Base-by-base conservation (phyloP, 768 basidiomycete species). In the Serendipita vermifera region DNA sequence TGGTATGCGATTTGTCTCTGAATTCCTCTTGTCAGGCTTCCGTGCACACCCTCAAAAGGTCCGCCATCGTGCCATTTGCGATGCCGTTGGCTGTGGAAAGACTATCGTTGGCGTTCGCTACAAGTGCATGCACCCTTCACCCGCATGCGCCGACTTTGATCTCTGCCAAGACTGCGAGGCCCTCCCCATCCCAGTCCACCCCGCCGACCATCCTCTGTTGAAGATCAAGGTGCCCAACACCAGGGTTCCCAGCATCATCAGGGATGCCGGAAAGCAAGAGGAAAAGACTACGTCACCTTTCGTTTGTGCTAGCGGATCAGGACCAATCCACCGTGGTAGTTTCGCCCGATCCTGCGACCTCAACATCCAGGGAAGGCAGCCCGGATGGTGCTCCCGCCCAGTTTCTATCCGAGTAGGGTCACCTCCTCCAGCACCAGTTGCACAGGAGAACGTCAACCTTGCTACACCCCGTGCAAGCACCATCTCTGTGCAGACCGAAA, bases 111-210 rank as follows among this genome's bases (percentile, higher is more conserved):
- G 85, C 2, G 65, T 74, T 54, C 81, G 88, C 14, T 91, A 80
- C 69, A 91, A 90, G 83, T 93, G 90, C 69, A 81, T 87, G 78
- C 81, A 89, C 64, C 73, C 79, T 13, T 22, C 20, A 7, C n/a
- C n/a, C n/a, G 69, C 71, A 3, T 93, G 90, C 68, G 74, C 77
- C 0, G 85, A 91, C 66, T 90, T 81, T 61, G 90, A 93, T 63
- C 73, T 92, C 15, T 93, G 89, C 68, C 72, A 75, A 57, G 67
- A 67, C 54, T 93, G 90, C 68, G 89, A 91, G 69, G 81, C 87
- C 3, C 74, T 79, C 57, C 89, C 89, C 0, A 85, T 90, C 58
- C 69, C 80, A 3, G 72, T 85, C 11, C 89, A 93, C 65, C 85
- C 87, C 0, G 57, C 66, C 11, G 77, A 69, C 31, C 90, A 93